These are phyloP conservation scores for Vitis rupestris DNA, from an alignment of 164 flowering plant genomes.

Conservation along the genomic window DNA sequence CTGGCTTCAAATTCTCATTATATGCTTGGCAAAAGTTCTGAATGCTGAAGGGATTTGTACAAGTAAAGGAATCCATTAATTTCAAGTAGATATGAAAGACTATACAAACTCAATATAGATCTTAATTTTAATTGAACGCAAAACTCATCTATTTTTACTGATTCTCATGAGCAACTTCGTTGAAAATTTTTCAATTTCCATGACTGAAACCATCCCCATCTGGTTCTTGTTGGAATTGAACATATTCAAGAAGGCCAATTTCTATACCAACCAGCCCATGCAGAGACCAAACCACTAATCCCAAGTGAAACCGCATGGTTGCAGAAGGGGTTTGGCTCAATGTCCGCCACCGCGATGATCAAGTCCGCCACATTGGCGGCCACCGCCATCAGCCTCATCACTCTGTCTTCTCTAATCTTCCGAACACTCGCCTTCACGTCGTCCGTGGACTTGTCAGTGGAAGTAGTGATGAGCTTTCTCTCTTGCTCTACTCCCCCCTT, in stretches of 20 bases:
- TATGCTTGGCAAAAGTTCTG: no score
- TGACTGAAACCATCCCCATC: no score
- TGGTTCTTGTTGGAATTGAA: no score
- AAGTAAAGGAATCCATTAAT: no score
- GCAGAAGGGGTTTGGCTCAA: constrained; percentile 90
- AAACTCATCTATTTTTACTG: no score
- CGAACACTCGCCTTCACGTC: constrained; percentile 27
- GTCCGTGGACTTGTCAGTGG: constrained; percentile 18
- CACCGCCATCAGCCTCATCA: constrained; percentile 89
- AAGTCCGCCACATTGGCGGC: constrained; percentile 90
- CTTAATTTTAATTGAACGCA: no score
- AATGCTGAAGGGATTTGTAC: no score
- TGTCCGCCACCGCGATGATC: constrained; percentile 80
- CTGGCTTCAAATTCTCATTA: no score
- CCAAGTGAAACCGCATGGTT: constrained; percentile 86
- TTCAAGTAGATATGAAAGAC: no score
- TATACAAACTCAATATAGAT: no score
- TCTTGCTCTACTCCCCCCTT: constrained; percentile 44
- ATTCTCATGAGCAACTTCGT: no score
- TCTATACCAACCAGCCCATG: constrained; percentile 99
- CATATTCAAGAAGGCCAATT: constrained; percentile 68
- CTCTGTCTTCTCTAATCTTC: constrained; percentile 67
- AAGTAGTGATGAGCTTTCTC: constrained; percentile 27
- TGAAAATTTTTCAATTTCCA: no score
- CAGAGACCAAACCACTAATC: constrained; percentile 90